phyloP scores from a whole-genome alignment of 352 stramenopile genomes.

The Phytophthora uliginosa region DNA sequence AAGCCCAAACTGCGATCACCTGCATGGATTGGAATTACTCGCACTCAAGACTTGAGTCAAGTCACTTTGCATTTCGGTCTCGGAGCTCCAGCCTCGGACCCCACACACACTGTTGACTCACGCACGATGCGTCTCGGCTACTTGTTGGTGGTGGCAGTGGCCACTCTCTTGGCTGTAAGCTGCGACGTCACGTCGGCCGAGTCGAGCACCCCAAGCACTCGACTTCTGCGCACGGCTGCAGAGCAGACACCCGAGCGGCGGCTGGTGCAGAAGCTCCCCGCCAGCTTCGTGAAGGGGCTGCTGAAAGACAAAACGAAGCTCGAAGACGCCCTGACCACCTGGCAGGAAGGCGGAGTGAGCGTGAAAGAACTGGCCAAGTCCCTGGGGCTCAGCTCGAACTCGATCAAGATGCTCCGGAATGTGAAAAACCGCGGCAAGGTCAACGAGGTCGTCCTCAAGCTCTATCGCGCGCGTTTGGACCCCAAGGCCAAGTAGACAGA shows the following conservation, averaged over 20 bases:
- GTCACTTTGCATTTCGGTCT: not conserved
- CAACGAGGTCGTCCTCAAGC: not conserved
- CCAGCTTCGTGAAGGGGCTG: not conserved
- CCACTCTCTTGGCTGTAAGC: constrained; percentile 2
- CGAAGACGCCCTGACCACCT: not conserved
- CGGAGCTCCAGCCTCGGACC: not conserved
- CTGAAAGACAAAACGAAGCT: not conserved
- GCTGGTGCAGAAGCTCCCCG: constrained; percentile 4
- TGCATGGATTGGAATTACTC: too few species aligned
- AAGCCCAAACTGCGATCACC: too few species aligned
- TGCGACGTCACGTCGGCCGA: constrained; percentile 4
- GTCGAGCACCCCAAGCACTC: not conserved
- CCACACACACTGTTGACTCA: too few species aligned
- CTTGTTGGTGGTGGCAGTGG: constrained; percentile 9
- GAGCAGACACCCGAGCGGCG: not conserved
- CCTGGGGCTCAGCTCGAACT: constrained; percentile 1
- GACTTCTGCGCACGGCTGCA: not conserved
- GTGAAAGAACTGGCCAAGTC: constrained; percentile 12
- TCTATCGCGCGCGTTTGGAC: not conserved
- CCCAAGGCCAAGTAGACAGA: not conserved
- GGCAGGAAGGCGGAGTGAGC: not conserved
- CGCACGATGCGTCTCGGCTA: constrained; percentile 7
- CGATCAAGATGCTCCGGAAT: not conserved
- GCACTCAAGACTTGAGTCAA: too few species aligned
- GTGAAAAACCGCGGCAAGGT: constrained; percentile 12